phyloP scores from a whole-genome alignment of 208 protist species.

The Trypanosoma mega region DNA sequence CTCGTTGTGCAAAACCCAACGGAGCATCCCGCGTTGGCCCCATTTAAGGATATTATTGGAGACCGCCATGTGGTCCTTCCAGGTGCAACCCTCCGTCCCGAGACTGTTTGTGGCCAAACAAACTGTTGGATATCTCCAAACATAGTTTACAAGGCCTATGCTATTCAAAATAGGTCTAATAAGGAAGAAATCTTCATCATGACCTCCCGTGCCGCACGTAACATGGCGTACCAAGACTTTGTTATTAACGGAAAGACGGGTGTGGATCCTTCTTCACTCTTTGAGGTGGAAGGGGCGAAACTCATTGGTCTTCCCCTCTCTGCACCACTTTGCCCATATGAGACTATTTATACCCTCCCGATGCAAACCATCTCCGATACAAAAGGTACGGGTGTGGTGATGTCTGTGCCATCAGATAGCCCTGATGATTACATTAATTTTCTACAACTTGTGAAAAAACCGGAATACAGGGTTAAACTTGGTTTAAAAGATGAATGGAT shows the following conservation, averaged over 20 bases:
- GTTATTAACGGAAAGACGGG: constrained; percentile 83
- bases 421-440: constrained; percentile 99
- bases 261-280: constrained; percentile 68
- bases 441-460: constrained; percentile 95
- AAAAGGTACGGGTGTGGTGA: constrained; percentile 99
- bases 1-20: constrained; percentile 89
- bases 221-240: constrained; percentile 96
- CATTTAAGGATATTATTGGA: constrained; percentile 63
- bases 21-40: constrained; percentile 54
- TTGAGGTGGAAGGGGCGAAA: constrained; percentile 88
- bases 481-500: constrained; percentile 95
- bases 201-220: constrained; percentile 93
- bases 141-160: constrained; percentile 96
- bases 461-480: constrained; percentile 92
- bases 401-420: constrained; percentile 97
- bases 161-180: constrained; percentile 70
- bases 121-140: constrained; percentile 99
- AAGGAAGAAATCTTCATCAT: constrained; percentile 95
- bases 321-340: constrained; percentile 88
- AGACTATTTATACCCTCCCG: constrained; percentile 96
- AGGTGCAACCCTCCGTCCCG: constrained; percentile 98
- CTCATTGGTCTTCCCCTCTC: constrained; percentile 95
- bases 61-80: constrained; percentile 93
- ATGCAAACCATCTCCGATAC: constrained; percentile 97
- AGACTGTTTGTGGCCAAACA: constrained; percentile 99